Base-by-base conservation (phyloP, 2,329 filamentous ascomycete species). In the Fusarium armeniacum region DNA sequence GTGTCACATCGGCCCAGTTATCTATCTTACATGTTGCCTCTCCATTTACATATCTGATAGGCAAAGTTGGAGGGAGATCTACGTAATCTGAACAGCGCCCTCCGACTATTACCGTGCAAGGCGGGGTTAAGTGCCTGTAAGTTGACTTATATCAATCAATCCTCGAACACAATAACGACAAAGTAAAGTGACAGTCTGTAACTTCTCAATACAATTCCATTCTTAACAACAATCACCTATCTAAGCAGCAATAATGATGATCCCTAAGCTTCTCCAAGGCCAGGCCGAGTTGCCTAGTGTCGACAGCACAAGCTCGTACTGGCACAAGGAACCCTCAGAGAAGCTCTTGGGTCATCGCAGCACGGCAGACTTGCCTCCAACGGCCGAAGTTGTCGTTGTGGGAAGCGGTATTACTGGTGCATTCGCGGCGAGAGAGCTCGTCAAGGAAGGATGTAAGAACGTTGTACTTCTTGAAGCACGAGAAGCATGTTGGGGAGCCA, bases 401-500 rank as follows among this genome's bases (percentile, higher is more conserved):
- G 92, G 92, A 40, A 92, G 88, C 74, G 92, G 92, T 26, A 92
- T 95, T 72, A 91, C 91, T 3, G 92, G 92, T n/a, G 81, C 89
- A 2, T 92, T 91, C 78, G 90, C 89, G 1, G 91, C 91, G 5
- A 84, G 88, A 67, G 89, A 87, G 75, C 81, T 93, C 53, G 85
- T 81, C 74, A 83, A 81, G 59, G 81, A 78, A 40, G 81, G 83
- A 2, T 66, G 47, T 7, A 80, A 84, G 62, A 83, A 80, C n/a
- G 85, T 94, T 10, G 83, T 94, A 8, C 85, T 94, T 82, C 83
- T 95, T 7, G 92, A 95, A 79, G 92, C 92, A 16, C 84, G 92
- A 73, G 92, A 94, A 81, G 91, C 90, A 6, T 94, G 92, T 75
- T 94, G 88, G 87, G 92, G 92, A 20, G 92, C 92, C n/a, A 95